These are phyloP conservation scores for Sphagnum contortum DNA, from an alignment of 225 moss, liverwort and hornwort species.

Conservation along the genomic window DNA sequence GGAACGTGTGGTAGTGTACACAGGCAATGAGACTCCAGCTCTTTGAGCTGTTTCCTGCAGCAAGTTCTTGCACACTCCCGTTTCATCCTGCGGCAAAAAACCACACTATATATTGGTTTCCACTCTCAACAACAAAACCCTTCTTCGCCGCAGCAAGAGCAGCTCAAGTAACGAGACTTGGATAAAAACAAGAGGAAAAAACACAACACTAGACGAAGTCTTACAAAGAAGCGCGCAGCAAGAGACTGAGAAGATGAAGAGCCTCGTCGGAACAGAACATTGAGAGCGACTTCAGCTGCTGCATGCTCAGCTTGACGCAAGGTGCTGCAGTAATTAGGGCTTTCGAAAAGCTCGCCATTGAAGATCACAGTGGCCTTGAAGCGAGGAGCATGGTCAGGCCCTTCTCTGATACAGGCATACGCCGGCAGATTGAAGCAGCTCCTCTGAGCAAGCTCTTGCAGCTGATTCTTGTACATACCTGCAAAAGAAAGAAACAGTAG, in stretches of 20 bases:
- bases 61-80: constrained; percentile 97
- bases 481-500: constrained; percentile 6
- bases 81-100: constrained; percentile 71
- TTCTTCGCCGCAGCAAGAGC: neutral
- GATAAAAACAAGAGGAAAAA: neutral
- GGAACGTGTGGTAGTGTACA: constrained; percentile 85
- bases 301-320: constrained; percentile 99
- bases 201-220: constrained; percentile 1
- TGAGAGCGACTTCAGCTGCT: constrained; percentile 96
- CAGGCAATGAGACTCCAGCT: constrained; percentile 86
- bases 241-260: constrained; percentile 95
- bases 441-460: constrained; percentile 99
- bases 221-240: constrained; percentile 91
- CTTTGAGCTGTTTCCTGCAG: constrained; percentile 98
- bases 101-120: neutral
- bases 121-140: neutral
- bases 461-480: constrained; percentile 99
- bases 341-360: constrained; percentile 99
- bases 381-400: constrained; percentile 99
- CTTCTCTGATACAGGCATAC: constrained; percentile 99
- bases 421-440: constrained; percentile 99
- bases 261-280: constrained; percentile 86
- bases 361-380: constrained; percentile 99
- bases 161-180: neutral
- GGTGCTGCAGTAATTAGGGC: constrained; percentile 99